Evolutionary conservation across 371 early-diverging fungal genomes (phyloP), one percentile per base, ranked within the genome.

Genomic region (Mortierella sp.): DNA sequence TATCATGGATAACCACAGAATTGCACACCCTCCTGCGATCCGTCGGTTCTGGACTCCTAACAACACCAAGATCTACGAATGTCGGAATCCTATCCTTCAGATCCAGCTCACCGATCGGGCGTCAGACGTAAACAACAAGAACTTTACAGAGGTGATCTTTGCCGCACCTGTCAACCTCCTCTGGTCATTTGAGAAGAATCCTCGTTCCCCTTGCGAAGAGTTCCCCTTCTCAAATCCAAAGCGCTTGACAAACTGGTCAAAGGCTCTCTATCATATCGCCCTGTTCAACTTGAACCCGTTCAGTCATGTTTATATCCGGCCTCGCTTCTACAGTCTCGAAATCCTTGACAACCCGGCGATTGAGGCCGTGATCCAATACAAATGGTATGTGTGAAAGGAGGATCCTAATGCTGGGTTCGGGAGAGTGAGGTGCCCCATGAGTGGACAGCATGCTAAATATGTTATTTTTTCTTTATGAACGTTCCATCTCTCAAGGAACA

Each of bases 291-390:
- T 37, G 37, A 37, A 37, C 9, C 37, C 37, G 37, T 37, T 37
- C 37, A 37, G 37, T 37, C 37, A 37, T 37, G 37, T 37, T 3
- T 37, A 37, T 37, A 37, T 9, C 37, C 37, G 37, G 37, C 37
- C 37, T 37, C 37, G 37, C 5, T 37, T 5, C 37, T 37, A 37
- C 37, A 43, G 19, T 23, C 18, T 59, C 1, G 37, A 50, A 7
- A 26, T 48, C 7, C 59, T 72, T 45, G 73, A 72, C 48, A 72
- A 72, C 23, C 73, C 73, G 1, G 73, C 73, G 11, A 53, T 72
- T 21, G 67, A 56, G 0, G 67, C 73, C 1, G 51, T 72, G 7
- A 56, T 72, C 53, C 55, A 52, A 11, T 72, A 72, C n/a, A 66
- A 72, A 28, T 72, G 73, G 73, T 72, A 63, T 25, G 50, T 37